Evolutionary conservation across 208 protist species (phyloP).

Genomic region (Porcisia deanei): DNA sequence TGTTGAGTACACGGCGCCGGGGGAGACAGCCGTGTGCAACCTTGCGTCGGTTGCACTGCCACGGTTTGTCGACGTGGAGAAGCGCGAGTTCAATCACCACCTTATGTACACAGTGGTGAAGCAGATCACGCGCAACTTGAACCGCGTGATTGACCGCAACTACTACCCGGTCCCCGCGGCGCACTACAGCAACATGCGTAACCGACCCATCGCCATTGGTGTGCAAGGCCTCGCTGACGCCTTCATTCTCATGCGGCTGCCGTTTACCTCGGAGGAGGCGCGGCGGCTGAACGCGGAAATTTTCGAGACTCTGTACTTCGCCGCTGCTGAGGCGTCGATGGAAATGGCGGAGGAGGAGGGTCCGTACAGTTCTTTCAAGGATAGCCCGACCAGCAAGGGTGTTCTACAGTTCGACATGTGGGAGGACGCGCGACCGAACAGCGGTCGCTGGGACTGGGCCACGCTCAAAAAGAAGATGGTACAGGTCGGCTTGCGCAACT

Average conservation of each 20-base stretch:
- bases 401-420: constrained; percentile 99
- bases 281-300: constrained; percentile 97
- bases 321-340: constrained; percentile 85
- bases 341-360: constrained; percentile 95
- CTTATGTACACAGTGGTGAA: constrained; percentile 92
- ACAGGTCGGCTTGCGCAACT: constrained; percentile 97
- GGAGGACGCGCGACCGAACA: constrained; percentile 71
- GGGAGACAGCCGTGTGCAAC: constrained; percentile 99
- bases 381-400: constrained; percentile 95
- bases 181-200: constrained; percentile 93
- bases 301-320: constrained; percentile 99
- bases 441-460: constrained; percentile 97
- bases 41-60: constrained; percentile 98
- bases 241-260: constrained; percentile 95
- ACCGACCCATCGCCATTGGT: constrained; percentile 98
- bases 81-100: constrained; percentile 88
- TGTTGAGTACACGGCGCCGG: constrained; percentile 97
- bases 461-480: constrained; percentile 90
- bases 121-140: constrained; percentile 96
- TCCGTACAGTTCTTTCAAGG: constrained; percentile 94
- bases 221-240: constrained; percentile 99
- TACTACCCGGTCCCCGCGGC: constrained; percentile 98
- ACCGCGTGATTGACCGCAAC: constrained; percentile 99
- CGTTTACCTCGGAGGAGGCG: constrained; percentile 95
- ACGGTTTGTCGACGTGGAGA: constrained; percentile 92